Evolutionary conservation across 106 monocot species (phyloP).

Genomic region (Posidonia australis): DNA sequence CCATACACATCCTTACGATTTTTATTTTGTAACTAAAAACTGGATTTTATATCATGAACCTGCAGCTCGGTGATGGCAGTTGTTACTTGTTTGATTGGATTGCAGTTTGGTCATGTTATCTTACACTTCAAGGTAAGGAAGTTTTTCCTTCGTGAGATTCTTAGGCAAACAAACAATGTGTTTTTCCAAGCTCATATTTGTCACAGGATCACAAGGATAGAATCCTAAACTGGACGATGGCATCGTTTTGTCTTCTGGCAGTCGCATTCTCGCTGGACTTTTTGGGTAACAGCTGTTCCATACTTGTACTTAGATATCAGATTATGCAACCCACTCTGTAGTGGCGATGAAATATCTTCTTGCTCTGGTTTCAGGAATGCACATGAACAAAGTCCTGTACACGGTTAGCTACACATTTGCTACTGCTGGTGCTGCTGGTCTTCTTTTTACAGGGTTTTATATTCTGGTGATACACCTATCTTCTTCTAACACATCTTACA

Average conservation of each 20-base stretch:
- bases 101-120: constrained; percentile 40
- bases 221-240: constrained; percentile 55
- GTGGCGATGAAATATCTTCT: not conserved
- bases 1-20: too few species aligned
- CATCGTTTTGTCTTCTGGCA: constrained; percentile 52
- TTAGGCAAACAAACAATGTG: too few species aligned
- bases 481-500: too few species aligned
- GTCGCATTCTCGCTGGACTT: constrained; percentile 48
- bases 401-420: constrained; percentile 65
- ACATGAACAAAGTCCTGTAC: constrained; percentile 82
- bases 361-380: constrained; percentile 41
- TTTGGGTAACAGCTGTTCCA: too few species aligned
- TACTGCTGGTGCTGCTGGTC: constrained; percentile 65
- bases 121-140: constrained; percentile 55
- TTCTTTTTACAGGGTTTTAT: constrained; percentile 62
- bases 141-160: too few species aligned
- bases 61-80: constrained; percentile 84
- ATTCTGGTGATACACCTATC: constrained; percentile 30
- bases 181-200: not conserved
- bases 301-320: not conserved
- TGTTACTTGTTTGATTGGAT: constrained; percentile 79
- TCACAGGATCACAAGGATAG: constrained; percentile 65
- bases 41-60: too few species aligned
- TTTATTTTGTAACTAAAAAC: too few species aligned
- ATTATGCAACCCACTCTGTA: not conserved